Percentiles rank a stretch among this genome's conserved stretches.
Evolutionary conservation across 371 early-diverging fungal genomes (phyloP).

Genomic region (Haplosporangium sp.): DNA sequence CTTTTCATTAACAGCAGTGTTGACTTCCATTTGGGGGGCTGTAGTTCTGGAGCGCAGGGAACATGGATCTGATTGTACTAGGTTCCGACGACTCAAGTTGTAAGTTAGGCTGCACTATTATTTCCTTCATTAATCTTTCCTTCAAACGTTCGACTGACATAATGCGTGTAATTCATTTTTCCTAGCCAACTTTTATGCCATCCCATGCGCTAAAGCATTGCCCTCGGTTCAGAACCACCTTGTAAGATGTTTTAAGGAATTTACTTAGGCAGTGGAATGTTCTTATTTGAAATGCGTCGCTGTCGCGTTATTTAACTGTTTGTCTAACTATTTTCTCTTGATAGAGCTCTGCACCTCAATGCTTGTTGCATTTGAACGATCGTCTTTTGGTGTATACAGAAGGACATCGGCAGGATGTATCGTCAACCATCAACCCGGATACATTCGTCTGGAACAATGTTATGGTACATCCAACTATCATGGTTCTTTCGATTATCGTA

Average conservation of each 20-base stretch:
- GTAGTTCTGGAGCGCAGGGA: slow-evolving; percentile 85
- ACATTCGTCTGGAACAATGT: slow-evolving; percentile 82
- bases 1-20: slow-evolving; percentile 2
- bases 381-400: slow-evolving; percentile 77
- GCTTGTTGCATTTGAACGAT: slow-evolving; percentile 78
- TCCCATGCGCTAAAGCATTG: slow-evolving; percentile 78
- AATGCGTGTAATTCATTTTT: not conserved
- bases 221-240: slow-evolving; percentile 66
- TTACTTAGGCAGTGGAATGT: no score
- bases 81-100: slow-evolving; percentile 53
- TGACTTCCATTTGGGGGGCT: no score
- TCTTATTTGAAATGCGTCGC: no score
- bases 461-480: slow-evolving; percentile 58
- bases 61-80: slow-evolving; percentile 71
- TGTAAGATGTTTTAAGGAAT: slow-evolving; percentile 50
- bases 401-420: slow-evolving; percentile 74
- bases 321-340: no score
- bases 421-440: slow-evolving; percentile 77
- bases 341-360: slow-evolving; percentile 76
- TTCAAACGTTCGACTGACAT: not conserved
- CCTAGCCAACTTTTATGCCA: slow-evolving; percentile 64
- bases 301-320: no score
- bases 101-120: slow-evolving; percentile 9
- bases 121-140: not conserved
- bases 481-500: no score